Evolutionary conservation across 129 eudicot genomes (phyloP), one percentile per base, ranked within the genome.

Genomic region (Cynara cardunculus): DNA sequence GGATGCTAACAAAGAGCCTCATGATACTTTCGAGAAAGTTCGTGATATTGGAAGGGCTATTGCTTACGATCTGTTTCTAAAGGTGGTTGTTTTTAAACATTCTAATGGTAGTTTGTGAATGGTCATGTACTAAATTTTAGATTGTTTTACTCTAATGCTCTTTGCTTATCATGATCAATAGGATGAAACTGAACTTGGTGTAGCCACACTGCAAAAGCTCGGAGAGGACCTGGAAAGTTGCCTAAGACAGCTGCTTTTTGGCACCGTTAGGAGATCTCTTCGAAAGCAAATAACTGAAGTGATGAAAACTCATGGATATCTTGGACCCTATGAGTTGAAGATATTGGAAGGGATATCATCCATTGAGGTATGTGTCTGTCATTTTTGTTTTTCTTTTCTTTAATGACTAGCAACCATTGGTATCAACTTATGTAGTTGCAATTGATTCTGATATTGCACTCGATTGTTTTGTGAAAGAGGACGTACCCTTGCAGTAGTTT

Each of bases 21-120:
- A 74, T 80, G 93, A 92, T 84, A 88, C 96, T 75, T 95, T 95
- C 73, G 89, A 82, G 79, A 94, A 92, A 92, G 96, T 95, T 76
- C 92, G 97, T 80, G 93, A 92, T 79, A 92, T 90, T 80, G 99
- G 99, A 87, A 90, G 92, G 76, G 94, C 96, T 74, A 95, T 95
- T 84, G 96, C 91, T n/a, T 95, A 95, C 84, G 99, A 92, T 78
- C 84, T 95, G 39, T 92, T 95, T 86, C 82, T 95, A 31, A 89
- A 95, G 99, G 99, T 83, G 41, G 69, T 69, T 75, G 56, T 68
- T 53, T 28, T 49, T 62, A 75, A 68, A 46, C 25, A 49, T 91
- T 82, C 74, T 93, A 35, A 82, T 89, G 91, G 92, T 89, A 85
- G 73, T 59, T 73, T 79, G 28, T 74, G 66, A 28, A 34, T 81